Base-by-base conservation (phyloP, 2,329 filamentous ascomycete genomes). In the Chrysosphaeria jannelii region DNA sequence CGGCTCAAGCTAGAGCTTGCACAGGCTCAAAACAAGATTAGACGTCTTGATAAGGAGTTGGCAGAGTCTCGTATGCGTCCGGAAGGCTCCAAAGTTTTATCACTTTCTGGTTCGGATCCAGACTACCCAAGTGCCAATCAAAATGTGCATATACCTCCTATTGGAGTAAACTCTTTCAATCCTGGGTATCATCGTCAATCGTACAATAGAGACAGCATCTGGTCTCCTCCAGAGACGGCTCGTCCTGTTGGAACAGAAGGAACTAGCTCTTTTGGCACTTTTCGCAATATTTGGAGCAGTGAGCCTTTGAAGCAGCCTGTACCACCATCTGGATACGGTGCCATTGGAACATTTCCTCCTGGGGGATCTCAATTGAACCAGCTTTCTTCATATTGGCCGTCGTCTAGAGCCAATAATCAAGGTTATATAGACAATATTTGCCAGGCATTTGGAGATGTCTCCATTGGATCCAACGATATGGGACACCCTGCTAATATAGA, bases 1-100 rank as follows among this genome's bases (percentile, higher is more conserved):
- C 61, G 59, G 24, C 49, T 79, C 27, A 72, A 70, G 46, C 44
- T 64, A 24, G 61, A 78, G 42, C 56, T 81, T 24, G 65, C 66
- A 20, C 53, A 63, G 29, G 69, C 71, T 17, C 61, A 70, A 29
- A 63, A 52, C 38, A 58, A 66, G 35, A 71, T 79, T 35, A 57
- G 54, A 21, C 64, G 59, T 27, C 62, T 78, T 37, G 67, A 71
- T 27, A 56, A 71, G 25, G 66, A 76, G 44, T 51, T 75, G 29
- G 53, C 29, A 19, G 60, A 70, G 31, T 62, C 52, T 13, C 61
- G 62, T 14, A 53, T 19, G 7, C 62, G 59, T 34, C 48, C 57
- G 25, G 67, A 60, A 8, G 44, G 57, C 25, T 57, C 62, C 22
- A 55, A 59, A 33, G 43, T 40, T 6, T 46, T 57, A 25, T 50